Evolutionary conservation across 2,329 filamentous ascomycete species (phyloP).

Genomic region (Macrophomina tecta): DNA sequence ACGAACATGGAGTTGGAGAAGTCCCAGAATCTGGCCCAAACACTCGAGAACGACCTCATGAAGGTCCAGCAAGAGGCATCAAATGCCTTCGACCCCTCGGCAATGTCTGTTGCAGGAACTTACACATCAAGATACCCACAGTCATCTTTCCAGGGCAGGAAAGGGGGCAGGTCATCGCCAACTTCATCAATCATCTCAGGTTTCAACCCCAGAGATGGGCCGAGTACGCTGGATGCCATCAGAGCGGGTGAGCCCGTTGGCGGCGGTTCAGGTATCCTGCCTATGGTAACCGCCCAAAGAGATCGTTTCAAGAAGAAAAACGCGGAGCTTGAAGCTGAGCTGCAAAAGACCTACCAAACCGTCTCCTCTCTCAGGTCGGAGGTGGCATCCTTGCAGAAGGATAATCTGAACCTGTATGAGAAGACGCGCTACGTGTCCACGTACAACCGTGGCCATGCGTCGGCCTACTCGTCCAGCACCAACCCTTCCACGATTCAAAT

Average conservation of each 20-base stretch:
- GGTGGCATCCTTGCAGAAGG: conserved; percentile 88
- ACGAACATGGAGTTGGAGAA: conserved; percentile 88
- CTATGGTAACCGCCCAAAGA: conserved; percentile 97
- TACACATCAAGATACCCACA: conserved; percentile 81
- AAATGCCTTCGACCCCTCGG: conserved; percentile 81
- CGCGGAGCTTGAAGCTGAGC: conserved; percentile 83
- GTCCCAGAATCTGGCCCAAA: conserved; percentile 81
- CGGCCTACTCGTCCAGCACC: conserved; percentile 64
- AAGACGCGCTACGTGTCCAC: conserved; percentile 96
- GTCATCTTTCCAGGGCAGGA: conserved; percentile 61
- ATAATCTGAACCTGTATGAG: conserved; percentile 95
- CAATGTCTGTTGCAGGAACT: conserved; percentile 90
- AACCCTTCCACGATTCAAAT: conserved; percentile 75
- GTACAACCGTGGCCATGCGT: conserved; percentile 76
- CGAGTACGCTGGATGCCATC: conserved; percentile 57
- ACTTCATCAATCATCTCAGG: conserved; percentile 98
- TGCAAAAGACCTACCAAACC: conserved; percentile 81
- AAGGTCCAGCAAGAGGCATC: conserved; percentile 84
- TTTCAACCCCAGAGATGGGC: conserved; percentile 64
- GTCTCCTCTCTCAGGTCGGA: conserved; percentile 89
- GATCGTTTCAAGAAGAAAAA: conserved; percentile 99
- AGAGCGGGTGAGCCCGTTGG: conserved; percentile 71
- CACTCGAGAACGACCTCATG: conserved; percentile 89
- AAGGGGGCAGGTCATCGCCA: conserved; percentile 78
- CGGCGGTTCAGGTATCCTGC: conserved; percentile 84